phyloP scores from a whole-genome alignment of 805 yeast species.

The Barnettozyma salicaria region DNA sequence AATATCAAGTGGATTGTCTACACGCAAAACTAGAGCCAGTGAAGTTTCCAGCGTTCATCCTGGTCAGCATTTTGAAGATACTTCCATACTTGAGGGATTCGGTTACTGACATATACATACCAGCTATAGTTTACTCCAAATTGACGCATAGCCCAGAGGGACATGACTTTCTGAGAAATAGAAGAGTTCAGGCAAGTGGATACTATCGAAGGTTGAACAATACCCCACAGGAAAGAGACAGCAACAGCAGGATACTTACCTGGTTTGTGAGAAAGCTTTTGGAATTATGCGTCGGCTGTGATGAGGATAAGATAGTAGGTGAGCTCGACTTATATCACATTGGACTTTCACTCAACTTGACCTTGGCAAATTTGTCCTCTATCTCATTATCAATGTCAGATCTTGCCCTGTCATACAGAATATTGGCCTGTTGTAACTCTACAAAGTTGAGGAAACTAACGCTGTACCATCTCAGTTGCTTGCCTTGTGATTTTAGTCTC shows the following conservation, averaged over 20 bases:
- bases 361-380: slow-evolving; percentile 1
- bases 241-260: no score
- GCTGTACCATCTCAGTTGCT: slow-evolving; percentile 10
- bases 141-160: background rate
- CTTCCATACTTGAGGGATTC: slow-evolving; percentile 5
- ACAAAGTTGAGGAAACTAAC: slow-evolving; percentile 3
- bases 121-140: background rate
- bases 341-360: slow-evolving; percentile 4
- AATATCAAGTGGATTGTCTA: no score
- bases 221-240: background rate
- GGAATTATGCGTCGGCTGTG: background rate
- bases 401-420: slow-evolving; percentile 2
- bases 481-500: background rate
- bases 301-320: background rate
- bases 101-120: background rate
- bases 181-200: no score
- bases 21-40: background rate
- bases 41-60: background rate
- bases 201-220: background rate
- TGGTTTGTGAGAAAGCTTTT: background rate
- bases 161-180: slow-evolving; percentile 6
- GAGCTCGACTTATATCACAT: slow-evolving; percentile 5
- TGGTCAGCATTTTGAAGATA: background rate
- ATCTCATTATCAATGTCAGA: slow-evolving; percentile 10
- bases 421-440: slow-evolving; percentile 4